These are phyloP conservation scores for Detonula confervacea DNA, from an alignment of 352 stramenopile genomes.

Conservation along the genomic window DNA sequence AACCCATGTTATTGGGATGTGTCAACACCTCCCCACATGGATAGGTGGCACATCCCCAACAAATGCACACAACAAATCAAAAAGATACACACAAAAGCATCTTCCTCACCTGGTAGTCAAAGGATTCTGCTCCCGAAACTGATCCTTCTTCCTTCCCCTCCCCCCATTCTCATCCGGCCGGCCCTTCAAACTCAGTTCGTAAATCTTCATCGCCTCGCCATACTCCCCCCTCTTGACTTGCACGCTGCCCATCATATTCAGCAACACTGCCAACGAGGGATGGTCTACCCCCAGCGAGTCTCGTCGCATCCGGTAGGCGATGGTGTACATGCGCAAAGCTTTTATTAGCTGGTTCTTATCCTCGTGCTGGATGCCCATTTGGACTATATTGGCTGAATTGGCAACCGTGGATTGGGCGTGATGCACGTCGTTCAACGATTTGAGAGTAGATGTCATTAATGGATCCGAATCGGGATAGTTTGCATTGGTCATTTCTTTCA, in stretches of 20 bases:
- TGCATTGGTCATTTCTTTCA: conserved; percentile 59
- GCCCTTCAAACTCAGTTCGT: conserved; percentile 72
- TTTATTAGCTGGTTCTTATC: conserved; percentile 67
- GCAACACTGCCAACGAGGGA: conserved; percentile 70
- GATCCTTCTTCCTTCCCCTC: conserved; percentile 10
- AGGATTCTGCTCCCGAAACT: conserved; percentile 36
- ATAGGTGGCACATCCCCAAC: too few relatives aligned
- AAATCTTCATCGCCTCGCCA: conserved; percentile 79
- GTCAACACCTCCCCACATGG: not conserved
- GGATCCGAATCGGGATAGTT: conserved; percentile 62
- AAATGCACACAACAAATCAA: too few relatives aligned
- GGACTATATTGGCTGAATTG: conserved; percentile 81
- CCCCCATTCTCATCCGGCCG: conserved; percentile 34
- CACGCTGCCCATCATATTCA: conserved; percentile 84
- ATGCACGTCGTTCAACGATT: conserved; percentile 72
- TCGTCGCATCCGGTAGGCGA: conserved; percentile 80
- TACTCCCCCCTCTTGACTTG: conserved; percentile 79
- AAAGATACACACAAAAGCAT: not conserved
- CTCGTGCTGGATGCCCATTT: conserved; percentile 84
- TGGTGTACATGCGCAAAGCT: conserved; percentile 82
- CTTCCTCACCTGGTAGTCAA: conserved; percentile 37
- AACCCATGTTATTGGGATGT: too few relatives aligned
- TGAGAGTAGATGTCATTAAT: conserved; percentile 49
- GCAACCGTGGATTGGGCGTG: conserved; percentile 67
- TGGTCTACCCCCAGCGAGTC: conserved; percentile 74